A percentile compares a stretch with the other conserved stretches of the same genome.
phyloP scores from a whole-genome alignment of 2,329 filamentous ascomycete genomes.

The Tolypocladium inflatum region DNA sequence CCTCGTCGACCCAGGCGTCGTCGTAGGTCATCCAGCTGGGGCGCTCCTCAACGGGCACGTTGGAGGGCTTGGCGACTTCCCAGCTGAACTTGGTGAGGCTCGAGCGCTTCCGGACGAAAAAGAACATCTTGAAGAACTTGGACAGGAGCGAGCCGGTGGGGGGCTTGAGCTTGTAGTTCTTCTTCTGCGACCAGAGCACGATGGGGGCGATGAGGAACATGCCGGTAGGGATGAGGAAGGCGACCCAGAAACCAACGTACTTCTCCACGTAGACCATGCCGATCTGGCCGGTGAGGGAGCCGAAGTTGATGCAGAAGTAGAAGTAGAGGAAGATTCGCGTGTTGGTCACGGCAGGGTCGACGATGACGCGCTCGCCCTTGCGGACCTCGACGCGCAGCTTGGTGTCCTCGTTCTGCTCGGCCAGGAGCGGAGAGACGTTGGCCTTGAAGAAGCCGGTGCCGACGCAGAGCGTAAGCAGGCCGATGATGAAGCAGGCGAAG shows the following conservation, averaged over 20 bases:
- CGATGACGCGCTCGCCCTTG: conserved; percentile 57
- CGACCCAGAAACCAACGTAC: conserved; percentile 67
- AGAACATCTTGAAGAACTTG: conserved; percentile 54
- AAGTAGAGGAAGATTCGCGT: conserved; percentile 60
- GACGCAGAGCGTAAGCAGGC: conserved; percentile 42
- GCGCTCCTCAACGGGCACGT: conserved; percentile 42
- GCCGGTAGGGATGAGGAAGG: conserved; percentile 57
- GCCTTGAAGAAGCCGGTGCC: conserved; percentile 77
- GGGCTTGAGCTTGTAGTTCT: conserved; percentile 50
- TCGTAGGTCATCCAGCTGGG: conserved; percentile 75
- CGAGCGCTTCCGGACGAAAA: conserved; percentile 52
- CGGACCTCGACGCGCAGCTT: conserved; percentile 46
- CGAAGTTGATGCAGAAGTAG: conserved; percentile 50
- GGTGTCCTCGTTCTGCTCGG: conserved; percentile 57
- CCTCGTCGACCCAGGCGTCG: conserved; percentile 74
- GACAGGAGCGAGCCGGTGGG: conserved; percentile 64
- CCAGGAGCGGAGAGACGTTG: conserved; percentile 64
- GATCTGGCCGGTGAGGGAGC: conserved; percentile 46
- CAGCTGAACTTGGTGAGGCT: conserved; percentile 59
- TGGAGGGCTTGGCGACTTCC: conserved; percentile 59
- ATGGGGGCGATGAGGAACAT: conserved; percentile 54
- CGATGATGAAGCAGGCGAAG: conserved; percentile 60
- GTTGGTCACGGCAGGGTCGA: conserved; percentile 60
- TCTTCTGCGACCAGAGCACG: conserved; percentile 51
- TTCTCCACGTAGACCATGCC: conserved; percentile 66